These are phyloP conservation scores for Hanseniaspora pseudoguilliermondii DNA, from an alignment of 805 yeast species.

Conservation along the genomic window DNA sequence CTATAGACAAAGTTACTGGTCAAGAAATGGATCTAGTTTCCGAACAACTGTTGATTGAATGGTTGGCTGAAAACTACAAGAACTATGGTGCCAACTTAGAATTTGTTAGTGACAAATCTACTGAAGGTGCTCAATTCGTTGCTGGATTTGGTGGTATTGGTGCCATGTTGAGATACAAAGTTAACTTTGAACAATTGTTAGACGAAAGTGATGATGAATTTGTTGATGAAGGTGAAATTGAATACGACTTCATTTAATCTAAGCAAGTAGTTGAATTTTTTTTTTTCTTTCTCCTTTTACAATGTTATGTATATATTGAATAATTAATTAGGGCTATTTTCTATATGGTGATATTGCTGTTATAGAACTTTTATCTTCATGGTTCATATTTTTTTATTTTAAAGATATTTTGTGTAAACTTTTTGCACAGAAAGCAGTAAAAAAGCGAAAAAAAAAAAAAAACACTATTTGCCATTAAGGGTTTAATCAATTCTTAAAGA, in stretches of 20 bases:
- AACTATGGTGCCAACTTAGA: conserved; percentile 91
- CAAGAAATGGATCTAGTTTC: conserved; percentile 79
- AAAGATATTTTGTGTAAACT: not conserved
- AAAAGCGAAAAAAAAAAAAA: not conserved
- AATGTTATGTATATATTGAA: not conserved
- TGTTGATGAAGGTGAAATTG: conserved; percentile 51
- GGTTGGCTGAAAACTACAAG: conserved; percentile 95
- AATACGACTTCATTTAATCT: conserved; percentile 15
- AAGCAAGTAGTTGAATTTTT: not conserved
- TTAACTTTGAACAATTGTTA: conserved; percentile 87
- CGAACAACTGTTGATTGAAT: conserved; percentile 80
- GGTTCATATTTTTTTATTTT: no score
- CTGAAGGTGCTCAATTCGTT: conserved; percentile 97
- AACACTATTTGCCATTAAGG: not conserved
- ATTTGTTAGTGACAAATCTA: conserved; percentile 89
- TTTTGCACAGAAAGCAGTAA: not conserved
- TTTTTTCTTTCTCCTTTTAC: not conserved
- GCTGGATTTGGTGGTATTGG: conserved; percentile 99
- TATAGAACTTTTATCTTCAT: no score
- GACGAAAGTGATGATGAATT: conserved; percentile 84
- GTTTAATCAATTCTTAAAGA: not conserved
- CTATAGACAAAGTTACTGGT: conserved; percentile 75
- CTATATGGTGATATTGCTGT: no score
- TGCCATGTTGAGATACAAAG: conserved; percentile 88
- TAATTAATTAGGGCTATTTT: no score